Evolutionary conservation across 305 asterid genomes (phyloP).

Genomic region (Rubia tinctorum): DNA sequence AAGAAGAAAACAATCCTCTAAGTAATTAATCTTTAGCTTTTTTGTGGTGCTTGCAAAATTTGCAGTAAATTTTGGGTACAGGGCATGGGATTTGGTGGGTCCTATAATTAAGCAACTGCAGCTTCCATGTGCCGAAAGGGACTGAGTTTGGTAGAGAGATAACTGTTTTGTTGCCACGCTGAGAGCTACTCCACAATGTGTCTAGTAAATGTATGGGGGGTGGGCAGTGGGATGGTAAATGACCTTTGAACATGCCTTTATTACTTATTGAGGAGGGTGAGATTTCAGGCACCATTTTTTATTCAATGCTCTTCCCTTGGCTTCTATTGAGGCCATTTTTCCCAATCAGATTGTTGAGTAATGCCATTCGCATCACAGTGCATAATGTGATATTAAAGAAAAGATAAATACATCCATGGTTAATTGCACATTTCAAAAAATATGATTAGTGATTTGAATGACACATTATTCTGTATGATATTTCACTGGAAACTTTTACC

Average conservation of each 20-base stretch:
- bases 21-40: not conserved
- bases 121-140: slow-evolving; percentile 52
- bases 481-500: no score
- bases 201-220: not conserved
- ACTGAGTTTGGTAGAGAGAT: slow-evolving; percentile 1
- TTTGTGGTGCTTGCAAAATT: not conserved
- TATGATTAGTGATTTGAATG: no score
- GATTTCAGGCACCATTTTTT: not conserved
- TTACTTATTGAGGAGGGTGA: slow-evolving; percentile 2
- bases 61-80: not conserved
- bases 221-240: no score
- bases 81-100: not conserved
- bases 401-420: no score
- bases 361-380: no score
- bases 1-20: no score
- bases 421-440: no score
- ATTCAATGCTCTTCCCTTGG: slow-evolving; percentile 6
- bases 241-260: slow-evolving; percentile 1
- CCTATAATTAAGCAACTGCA: slow-evolving; percentile 12
- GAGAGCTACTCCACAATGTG: not conserved
- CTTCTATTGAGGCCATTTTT: no score
- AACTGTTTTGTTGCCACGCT: slow-evolving; percentile 11
- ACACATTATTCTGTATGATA: no score
- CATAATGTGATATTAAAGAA: no score
- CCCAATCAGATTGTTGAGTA: no score